These are phyloP conservation scores for Paraleonurus japonicus DNA, from an alignment of 257 asterid genomes.

Conservation along the genomic window DNA sequence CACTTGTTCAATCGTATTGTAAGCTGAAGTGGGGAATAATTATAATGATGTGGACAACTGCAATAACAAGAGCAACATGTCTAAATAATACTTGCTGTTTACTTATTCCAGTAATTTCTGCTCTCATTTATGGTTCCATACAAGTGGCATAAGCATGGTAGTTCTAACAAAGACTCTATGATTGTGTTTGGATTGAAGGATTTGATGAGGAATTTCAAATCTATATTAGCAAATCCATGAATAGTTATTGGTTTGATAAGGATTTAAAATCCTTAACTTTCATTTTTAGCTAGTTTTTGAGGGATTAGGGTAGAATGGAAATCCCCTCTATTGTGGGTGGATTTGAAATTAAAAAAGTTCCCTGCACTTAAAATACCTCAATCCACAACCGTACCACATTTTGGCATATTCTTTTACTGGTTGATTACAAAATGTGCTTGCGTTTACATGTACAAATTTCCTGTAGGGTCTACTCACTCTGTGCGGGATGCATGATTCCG, in stretches of 20 bases:
- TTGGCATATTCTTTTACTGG: not conserved
- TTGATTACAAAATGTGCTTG: constrained; percentile 1
- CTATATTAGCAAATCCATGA: not conserved
- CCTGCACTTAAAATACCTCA: not conserved
- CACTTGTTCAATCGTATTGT: not conserved
- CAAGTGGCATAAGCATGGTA: not conserved
- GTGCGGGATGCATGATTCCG: constrained; percentile 95
- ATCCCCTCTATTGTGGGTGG: not conserved
- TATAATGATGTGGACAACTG: not conserved
- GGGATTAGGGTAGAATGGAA: not conserved
- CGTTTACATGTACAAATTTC: constrained; percentile 12
- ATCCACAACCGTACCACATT: not conserved
- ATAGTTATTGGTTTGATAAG: not conserved
- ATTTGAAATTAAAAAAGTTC: not conserved
- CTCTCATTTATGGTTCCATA: not conserved
- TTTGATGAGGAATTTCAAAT: not conserved
- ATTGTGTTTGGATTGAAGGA: not conserved
- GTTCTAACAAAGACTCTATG: not conserved
- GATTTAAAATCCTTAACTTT: not conserved
- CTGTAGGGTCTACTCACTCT: constrained; percentile 82
- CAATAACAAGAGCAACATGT: not conserved
- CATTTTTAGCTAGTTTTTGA: not conserved
- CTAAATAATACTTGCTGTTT: not conserved
- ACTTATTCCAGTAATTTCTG: not conserved
- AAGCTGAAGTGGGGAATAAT: not conserved